phyloP scores from a whole-genome alignment of 2,329 filamentous ascomycete genomes.

The Cytospora mali region DNA sequence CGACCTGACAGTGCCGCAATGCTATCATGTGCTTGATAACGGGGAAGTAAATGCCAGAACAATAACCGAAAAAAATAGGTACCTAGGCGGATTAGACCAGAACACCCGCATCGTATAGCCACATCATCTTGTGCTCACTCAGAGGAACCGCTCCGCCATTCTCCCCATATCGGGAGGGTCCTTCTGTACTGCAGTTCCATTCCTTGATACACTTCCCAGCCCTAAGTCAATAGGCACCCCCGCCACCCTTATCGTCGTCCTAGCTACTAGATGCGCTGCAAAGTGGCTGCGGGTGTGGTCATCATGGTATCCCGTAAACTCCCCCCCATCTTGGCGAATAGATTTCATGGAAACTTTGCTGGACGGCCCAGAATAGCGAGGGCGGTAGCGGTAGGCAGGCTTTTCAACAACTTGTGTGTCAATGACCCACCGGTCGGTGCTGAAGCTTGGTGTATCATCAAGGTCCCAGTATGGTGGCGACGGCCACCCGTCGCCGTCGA shows the following conservation, averaged over 20 bases:
- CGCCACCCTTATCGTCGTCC: background rate
- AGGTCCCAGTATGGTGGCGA: background rate
- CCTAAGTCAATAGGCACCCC: slow-evolving; percentile 15
- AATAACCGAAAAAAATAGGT: no score
- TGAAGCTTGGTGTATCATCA: no score
- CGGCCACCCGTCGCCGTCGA: background rate
- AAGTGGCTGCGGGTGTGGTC: background rate
- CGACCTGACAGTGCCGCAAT: no score
- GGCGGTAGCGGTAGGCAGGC: slow-evolving; percentile 25
- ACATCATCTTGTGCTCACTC: slow-evolving; percentile 12
- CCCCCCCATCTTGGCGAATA: slow-evolving; percentile 14
- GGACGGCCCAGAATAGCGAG: slow-evolving; percentile 1
- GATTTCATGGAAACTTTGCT: background rate
- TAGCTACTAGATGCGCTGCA: slow-evolving; percentile 18
- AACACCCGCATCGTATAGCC: background rate
- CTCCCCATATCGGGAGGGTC: background rate
- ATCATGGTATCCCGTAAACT: slow-evolving; percentile 28
- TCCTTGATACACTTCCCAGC: background rate
- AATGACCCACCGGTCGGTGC: background rate
- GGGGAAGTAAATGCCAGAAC: background rate
- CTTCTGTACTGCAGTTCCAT: background rate
- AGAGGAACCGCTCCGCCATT: slow-evolving; percentile 12
- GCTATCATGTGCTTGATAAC: no score
- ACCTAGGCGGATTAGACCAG: background rate
- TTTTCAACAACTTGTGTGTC: slow-evolving; percentile 25